A percentile compares a stretch with the other conserved stretches of the same genome.
phyloP scores from a whole-genome alignment of 768 basidiomycete species.

The Phylloporus sp. region DNA sequence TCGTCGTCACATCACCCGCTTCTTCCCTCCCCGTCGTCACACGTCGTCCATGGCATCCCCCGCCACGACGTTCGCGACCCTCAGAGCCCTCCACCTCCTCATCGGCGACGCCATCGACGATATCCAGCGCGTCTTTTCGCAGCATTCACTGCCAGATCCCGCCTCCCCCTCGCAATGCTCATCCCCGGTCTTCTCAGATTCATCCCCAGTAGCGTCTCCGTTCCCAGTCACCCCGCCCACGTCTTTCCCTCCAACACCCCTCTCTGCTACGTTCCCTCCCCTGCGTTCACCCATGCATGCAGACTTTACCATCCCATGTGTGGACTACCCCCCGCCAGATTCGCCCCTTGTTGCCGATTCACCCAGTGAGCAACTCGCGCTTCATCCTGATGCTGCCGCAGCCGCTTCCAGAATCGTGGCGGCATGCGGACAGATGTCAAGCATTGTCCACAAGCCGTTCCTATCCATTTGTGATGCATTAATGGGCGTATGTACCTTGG shows the following conservation, averaged over 20 bases:
- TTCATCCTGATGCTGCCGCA: constrained; percentile 55
- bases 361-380: constrained; percentile 49
- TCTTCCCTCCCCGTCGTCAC: constrained; percentile 10
- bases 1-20: constrained; percentile 5
- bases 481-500: constrained; percentile 52
- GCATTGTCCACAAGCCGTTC: constrained; percentile 65
- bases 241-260: constrained; percentile 27
- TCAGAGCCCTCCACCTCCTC: constrained; percentile 61
- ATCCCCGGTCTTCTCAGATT: constrained; percentile 26
- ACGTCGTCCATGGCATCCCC: constrained; percentile 20
- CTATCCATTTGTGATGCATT: constrained; percentile 68
- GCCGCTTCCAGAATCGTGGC: constrained; percentile 65
- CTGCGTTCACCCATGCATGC: constrained; percentile 1
- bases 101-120: constrained; percentile 67
- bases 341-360: constrained; percentile 43
- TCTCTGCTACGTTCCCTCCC: constrained; percentile 28
- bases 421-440: constrained; percentile 64
- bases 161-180: constrained; percentile 14
- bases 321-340: constrained; percentile 59
- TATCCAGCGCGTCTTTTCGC: constrained; percentile 56
- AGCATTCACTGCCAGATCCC: constrained; percentile 5
- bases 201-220: constrained; percentile 25
- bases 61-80: constrained; percentile 58
- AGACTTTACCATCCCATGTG: background rate
- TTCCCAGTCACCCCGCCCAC: constrained; percentile 23